Percentiles rank a stretch among this genome's conserved stretches.
Conservation (phyloP, 192 early-diverging fungal species). For the Backusella liffmaniae region DNA sequence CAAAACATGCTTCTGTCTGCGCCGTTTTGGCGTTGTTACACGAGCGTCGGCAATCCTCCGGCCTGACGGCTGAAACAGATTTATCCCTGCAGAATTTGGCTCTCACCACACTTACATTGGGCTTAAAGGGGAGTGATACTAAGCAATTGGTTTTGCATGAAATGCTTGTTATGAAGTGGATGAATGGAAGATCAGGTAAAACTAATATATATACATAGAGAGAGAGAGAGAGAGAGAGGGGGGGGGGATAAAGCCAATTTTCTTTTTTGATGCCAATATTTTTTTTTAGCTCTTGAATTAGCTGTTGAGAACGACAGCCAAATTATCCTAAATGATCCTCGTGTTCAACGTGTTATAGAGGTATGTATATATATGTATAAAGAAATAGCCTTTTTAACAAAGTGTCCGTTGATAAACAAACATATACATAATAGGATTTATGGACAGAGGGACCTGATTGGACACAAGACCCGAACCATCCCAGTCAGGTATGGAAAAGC, state of each 20-base stretch:
- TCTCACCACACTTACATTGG: conserved; percentile 2
- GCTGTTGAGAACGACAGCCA: conserved; percentile 22
- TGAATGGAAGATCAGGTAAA: conserved; percentile 19
- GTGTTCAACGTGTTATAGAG: conserved; percentile 19
- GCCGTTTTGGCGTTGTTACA: conserved; percentile 24
- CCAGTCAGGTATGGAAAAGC: conserved; percentile 14
- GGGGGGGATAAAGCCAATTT: background rate
- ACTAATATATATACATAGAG: background rate
- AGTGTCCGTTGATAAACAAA: background rate
- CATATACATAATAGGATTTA: conserved; percentile 8
- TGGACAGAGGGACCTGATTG: conserved; percentile 28
- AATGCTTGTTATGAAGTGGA: conserved; percentile 17
- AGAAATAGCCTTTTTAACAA: background rate
- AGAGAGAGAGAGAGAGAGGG: too few species aligned
- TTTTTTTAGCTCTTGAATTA: conserved; percentile 28
- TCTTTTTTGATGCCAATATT: background rate
- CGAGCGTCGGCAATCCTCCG: conserved; percentile 17
- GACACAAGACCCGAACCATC: conserved; percentile 18
- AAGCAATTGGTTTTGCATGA: conserved; percentile 11
- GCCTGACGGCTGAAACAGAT: conserved; percentile 9
- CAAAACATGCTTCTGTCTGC: conserved; percentile 24
- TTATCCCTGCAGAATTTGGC: conserved; percentile 15
- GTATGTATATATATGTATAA: conserved; percentile 13
- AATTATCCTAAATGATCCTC: conserved; percentile 11
- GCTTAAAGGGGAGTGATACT: conserved; percentile 9